Percentiles rank a stretch among this genome's conserved stretches.
Conservation (phyloP, 768 basidiomycete species). For the Macrolepiota fuliginosa region DNA sequence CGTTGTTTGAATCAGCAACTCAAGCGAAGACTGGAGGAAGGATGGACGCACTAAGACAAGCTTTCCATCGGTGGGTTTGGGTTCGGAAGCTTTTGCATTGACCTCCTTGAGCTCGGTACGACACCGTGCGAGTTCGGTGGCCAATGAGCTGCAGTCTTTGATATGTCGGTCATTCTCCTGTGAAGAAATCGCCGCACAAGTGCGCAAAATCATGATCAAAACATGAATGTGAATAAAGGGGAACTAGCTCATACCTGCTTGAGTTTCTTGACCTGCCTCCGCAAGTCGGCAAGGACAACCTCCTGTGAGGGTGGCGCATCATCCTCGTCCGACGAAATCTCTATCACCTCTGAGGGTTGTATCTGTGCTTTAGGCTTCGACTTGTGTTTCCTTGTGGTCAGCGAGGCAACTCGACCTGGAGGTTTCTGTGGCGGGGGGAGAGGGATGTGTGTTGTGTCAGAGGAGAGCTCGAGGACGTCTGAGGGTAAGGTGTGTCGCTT, state of each 20-base stretch:
- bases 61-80: constrained; percentile 26
- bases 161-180: constrained; percentile 30
- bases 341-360: constrained; percentile 40
- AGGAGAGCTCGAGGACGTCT: constrained; percentile 15
- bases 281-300: constrained; percentile 30
- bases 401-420: constrained; percentile 5
- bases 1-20: not conserved
- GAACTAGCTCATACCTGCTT: constrained; percentile 35
- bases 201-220: not conserved
- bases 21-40: not conserved
- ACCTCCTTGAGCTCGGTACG: constrained; percentile 6
- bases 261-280: constrained; percentile 38
- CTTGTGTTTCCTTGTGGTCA: constrained; percentile 18
- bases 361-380: constrained; percentile 14
- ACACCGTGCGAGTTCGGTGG: not conserved
- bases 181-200: not conserved
- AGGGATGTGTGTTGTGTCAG: constrained; percentile 13
- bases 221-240: not conserved
- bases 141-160: constrained; percentile 22
- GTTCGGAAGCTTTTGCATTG: constrained; percentile 5
- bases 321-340: constrained; percentile 61
- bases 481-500: constrained; percentile 25
- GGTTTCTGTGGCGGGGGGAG: constrained; percentile 12
- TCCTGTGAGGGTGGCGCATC: constrained; percentile 13
- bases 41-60: constrained; percentile 26